These are phyloP conservation scores for Proliferodiscus dingleyae DNA, from an alignment of 2,329 filamentous ascomycete genomes.

Conservation along the genomic window DNA sequence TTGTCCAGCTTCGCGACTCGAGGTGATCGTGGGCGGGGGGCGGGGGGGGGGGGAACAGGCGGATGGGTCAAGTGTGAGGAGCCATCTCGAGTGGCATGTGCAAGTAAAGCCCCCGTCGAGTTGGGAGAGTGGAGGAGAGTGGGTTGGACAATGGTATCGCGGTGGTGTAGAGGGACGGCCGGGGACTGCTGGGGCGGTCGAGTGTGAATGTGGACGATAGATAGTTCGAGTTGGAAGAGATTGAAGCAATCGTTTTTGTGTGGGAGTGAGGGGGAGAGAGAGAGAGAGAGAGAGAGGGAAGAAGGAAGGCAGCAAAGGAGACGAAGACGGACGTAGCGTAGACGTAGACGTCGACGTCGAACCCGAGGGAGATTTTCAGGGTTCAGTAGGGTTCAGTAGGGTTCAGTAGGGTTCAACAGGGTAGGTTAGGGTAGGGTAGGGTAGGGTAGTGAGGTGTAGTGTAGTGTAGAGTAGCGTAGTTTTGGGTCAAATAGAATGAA, in stretches of 20 bases:
- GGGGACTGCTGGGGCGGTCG: too few species aligned
- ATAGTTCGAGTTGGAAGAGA: not conserved
- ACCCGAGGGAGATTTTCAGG: not conserved
- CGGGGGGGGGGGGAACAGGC: not conserved
- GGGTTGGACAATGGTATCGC: too few species aligned
- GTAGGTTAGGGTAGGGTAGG: not conserved
- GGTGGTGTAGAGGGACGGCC: too few species aligned
- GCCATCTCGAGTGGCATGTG: conserved; percentile 11
- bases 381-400: too few species aligned
- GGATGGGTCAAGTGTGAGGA: conserved; percentile 5
- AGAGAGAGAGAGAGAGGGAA: not conserved
- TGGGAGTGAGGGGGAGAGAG: not conserved
- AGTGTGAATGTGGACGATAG: too few species aligned
- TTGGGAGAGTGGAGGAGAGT: too few species aligned
- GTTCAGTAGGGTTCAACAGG: too few species aligned
- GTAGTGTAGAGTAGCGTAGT: not conserved
- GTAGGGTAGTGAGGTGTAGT: not conserved
- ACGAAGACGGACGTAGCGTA: not conserved
- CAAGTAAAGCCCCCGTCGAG: too few species aligned
- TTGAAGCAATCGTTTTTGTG: not conserved
- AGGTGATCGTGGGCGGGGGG: not conserved
- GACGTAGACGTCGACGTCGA: not conserved
- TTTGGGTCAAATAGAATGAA: too few species aligned
- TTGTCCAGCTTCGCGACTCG: conserved; percentile 21
- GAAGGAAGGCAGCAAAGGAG: not conserved